Conservation (phyloP, 2,329 filamentous ascomycete species). For the Blastomyces gilchristii region DNA sequence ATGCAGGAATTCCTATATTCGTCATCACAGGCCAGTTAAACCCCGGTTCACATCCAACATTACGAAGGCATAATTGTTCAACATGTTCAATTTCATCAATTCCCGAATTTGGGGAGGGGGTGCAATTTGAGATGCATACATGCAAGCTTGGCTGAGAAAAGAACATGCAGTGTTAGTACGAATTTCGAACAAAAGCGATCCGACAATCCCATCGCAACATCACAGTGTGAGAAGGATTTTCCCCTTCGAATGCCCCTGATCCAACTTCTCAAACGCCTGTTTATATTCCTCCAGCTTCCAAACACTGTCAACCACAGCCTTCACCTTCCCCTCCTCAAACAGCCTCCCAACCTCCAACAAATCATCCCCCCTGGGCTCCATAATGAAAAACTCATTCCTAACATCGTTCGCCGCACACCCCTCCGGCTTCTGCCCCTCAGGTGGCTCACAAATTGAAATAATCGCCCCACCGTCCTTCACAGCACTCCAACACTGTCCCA, state of each 20-base stretch:
- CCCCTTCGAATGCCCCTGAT: constrained; percentile 32
- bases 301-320: constrained; percentile 32
- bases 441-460: constrained; percentile 33
- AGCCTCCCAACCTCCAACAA: constrained; percentile 29
- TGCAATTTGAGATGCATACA: too few species aligned
- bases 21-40: too few species aligned
- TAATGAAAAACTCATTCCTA: constrained; percentile 33
- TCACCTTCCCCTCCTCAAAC: constrained; percentile 31
- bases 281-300: constrained; percentile 32
- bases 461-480: constrained; percentile 29
- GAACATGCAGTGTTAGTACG: too few species aligned
- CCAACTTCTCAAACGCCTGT: constrained; percentile 31
- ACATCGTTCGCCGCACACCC: constrained; percentile 20
- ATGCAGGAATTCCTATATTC: too few species aligned
- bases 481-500: constrained; percentile 34
- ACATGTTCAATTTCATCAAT: too few species aligned
- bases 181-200: too few species aligned
- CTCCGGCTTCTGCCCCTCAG: constrained; percentile 23
- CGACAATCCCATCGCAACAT: too few species aligned
- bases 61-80: too few species aligned
- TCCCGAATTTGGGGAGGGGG: too few species aligned
- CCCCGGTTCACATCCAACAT: too few species aligned
- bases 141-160: too few species aligned
- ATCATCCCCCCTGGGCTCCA: constrained; percentile 29
- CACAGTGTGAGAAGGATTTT: constrained; percentile 30